Evolutionary conservation across 2,329 filamentous ascomycete species (phyloP).

Genomic region (Phialophora verrucosa): DNA sequence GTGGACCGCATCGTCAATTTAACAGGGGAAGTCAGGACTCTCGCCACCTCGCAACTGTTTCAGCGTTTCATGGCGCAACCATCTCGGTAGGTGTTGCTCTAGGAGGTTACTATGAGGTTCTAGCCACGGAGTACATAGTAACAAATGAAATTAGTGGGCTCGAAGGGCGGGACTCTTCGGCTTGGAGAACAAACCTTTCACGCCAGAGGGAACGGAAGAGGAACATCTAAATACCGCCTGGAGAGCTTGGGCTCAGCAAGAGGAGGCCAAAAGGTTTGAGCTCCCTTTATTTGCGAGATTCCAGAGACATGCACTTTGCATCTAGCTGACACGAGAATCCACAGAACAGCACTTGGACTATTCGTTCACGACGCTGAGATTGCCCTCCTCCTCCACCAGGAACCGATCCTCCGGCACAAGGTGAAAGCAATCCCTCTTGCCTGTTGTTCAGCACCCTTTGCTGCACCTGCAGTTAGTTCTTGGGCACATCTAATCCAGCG

Average conservation of each 20-base stretch:
- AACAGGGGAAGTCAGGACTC: neutral
- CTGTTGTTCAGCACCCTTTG: slow-evolving; percentile 17
- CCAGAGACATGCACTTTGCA: neutral
- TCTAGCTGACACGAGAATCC: neutral
- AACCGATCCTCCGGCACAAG: slow-evolving; percentile 23
- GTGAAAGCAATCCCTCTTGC: slow-evolving; percentile 5
- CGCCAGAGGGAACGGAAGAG: slow-evolving; percentile 8
- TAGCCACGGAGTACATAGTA: too few relatives aligned
- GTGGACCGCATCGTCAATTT: neutral
- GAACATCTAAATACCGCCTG: slow-evolving; percentile 16
- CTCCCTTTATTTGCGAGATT: too few relatives aligned
- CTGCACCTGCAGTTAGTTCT: slow-evolving; percentile 13
- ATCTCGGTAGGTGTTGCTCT: slow-evolving; percentile 9
- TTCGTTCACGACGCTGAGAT: slow-evolving; percentile 27
- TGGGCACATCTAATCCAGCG: slow-evolving; percentile 15
- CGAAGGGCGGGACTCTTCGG: neutral
- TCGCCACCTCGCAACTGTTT: slow-evolving; percentile 17
- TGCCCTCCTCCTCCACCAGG: slow-evolving; percentile 26
- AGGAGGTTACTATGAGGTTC: neutral
- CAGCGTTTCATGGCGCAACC: slow-evolving; percentile 19
- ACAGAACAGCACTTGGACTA: neutral
- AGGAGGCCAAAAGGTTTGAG: slow-evolving; percentile 22
- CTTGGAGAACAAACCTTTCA: neutral
- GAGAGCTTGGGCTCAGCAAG: slow-evolving; percentile 19
- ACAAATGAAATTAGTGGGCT: neutral